Evolutionary conservation across 2,329 filamentous ascomycete species (phyloP).

Genomic region (Hypomyces perniciosus): DNA sequence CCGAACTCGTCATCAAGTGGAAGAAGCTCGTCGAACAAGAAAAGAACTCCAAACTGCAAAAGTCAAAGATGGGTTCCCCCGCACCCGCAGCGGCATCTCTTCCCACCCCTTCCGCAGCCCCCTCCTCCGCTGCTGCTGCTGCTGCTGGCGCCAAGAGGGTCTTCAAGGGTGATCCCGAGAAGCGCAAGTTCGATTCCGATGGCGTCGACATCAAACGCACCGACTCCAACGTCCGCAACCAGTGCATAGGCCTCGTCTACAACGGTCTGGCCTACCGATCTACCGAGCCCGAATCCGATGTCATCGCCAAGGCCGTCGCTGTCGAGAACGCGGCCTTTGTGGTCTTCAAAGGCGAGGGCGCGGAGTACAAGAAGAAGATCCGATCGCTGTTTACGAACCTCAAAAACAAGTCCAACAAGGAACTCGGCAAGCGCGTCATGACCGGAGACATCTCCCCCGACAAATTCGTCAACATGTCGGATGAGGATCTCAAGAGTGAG

Average conservation of each 20-base stretch:
- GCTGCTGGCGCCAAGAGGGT: conserved; percentile 36
- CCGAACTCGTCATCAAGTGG: conserved; percentile 84
- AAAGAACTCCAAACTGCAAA: conserved; percentile 44
- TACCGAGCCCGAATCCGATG: conserved; percentile 61
- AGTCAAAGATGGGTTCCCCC: conserved; percentile 30
- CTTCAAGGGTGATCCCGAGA: conserved; percentile 64
- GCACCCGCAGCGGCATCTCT: conserved; percentile 38
- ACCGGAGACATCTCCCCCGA: conserved; percentile 64
- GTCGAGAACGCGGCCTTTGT: conserved; percentile 74
- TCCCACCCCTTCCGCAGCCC: conserved; percentile 48
- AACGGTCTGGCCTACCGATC: conserved; percentile 75
- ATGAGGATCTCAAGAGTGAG: conserved; percentile 85
- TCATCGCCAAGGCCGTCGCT: conserved; percentile 72
- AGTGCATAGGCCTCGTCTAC: conserved; percentile 86
- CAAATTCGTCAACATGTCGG: conserved; percentile 77
- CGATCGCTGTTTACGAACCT: conserved; percentile 91
- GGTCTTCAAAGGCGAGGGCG: conserved; percentile 61
- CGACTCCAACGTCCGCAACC: conserved; percentile 67
- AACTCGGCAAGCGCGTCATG: conserved; percentile 70
- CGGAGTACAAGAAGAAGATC: conserved; percentile 80
- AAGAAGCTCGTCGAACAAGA: conserved; percentile 67
- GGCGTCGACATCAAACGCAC: conserved; percentile 73
- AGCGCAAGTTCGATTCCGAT: conserved; percentile 77
- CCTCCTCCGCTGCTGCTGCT: conserved; percentile 33
- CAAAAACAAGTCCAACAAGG: conserved; percentile 82